Base-by-base conservation (phyloP, 768 basidiomycete genomes). In the Ramaria sp. region DNA sequence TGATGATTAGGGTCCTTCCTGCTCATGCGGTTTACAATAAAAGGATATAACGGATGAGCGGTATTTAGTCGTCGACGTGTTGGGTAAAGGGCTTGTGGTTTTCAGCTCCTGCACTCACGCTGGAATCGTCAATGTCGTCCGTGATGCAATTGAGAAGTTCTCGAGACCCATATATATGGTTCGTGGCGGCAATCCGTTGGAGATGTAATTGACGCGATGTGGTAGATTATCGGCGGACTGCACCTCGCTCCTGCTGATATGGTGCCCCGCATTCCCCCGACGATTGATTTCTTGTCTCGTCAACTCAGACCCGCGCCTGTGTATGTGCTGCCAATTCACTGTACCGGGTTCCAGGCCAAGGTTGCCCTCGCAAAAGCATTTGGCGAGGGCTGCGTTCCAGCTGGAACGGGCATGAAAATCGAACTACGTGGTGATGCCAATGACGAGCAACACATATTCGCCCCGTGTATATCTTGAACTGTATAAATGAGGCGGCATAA, bases 21-120 rank as follows among this genome's bases (percentile, higher is more conserved):
- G 34, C 34, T 37, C 34, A 37, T 7, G 34, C 1, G 9, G 34
- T 37, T 37, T 3, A 12, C 24, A 53, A 12, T 11, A 53, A 24
- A 52, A 91, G 86, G 75, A 84, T 50, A 81, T 92, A 61, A 81
- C 84, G 81, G 90, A 91, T 62, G 91, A 92, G 65, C 75, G 91
- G 22, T 92, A 91, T 64, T 81, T 78, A 49, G 83, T 72, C 0
- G 70, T 91, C 24, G 87, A 91, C 67, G 84, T 92, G 0, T 73
- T 74, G n/a, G 88, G 86, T 7, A 91, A 88, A 65, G 90, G 90
- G 1, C 69, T 91, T 53, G 77, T 91, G 22, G 75, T 92, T 55
- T 90, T 93, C 69, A 90, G 86, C 72, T 82, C 91, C 84, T 84
- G 82, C 61, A 83, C 82, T 6, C 89, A 91, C 69, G 89, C 90